These are phyloP conservation scores for Pichia gijzeniarum DNA, from an alignment of 805 yeast species.

Conservation along the genomic window DNA sequence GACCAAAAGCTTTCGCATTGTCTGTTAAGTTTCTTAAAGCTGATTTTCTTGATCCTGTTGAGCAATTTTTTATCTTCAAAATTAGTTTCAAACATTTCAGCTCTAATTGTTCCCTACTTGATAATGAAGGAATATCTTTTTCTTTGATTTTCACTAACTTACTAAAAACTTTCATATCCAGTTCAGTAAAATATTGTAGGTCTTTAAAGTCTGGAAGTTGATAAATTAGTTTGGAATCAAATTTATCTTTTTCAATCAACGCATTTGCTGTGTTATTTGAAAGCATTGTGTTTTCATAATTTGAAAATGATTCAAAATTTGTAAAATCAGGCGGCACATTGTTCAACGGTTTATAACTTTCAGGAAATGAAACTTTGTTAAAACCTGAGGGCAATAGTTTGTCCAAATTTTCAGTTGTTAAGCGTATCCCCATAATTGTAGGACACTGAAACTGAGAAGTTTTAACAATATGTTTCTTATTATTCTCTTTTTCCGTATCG, in stretches of 20 bases:
- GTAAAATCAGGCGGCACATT: conserved; percentile 33
- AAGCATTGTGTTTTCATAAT: not conserved
- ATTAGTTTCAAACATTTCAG: conserved; percentile 56
- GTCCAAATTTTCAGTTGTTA: conserved; percentile 43
- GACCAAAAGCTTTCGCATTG: conserved; percentile 59
- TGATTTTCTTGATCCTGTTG: conserved; percentile 57
- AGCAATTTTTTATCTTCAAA: conserved; percentile 72
- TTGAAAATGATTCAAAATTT: conserved; percentile 4
- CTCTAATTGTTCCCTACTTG: conserved; percentile 52
- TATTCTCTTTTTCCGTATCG: conserved; percentile 17
- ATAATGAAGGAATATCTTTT: conserved; percentile 29
- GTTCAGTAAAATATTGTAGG: conserved; percentile 60
- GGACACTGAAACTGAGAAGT: conserved; percentile 16
- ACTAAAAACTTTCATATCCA: conserved; percentile 68
- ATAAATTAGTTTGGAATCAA: conserved; percentile 36
- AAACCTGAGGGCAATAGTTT: conserved; percentile 49
- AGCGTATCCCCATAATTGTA: conserved; percentile 29
- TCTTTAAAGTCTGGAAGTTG: conserved; percentile 63
- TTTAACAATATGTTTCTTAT: not conserved
- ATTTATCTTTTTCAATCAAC: conserved; percentile 22
- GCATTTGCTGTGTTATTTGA: conserved; percentile 27
- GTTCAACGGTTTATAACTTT: conserved; percentile 33
- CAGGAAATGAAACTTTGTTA: conserved; percentile 38
- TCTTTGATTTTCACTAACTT: conserved; percentile 36
- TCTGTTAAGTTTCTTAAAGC: conserved; percentile 65